Evolutionary conservation across 805 yeast genomes (phyloP).

Genomic region (Lipomyces orientalis): DNA sequence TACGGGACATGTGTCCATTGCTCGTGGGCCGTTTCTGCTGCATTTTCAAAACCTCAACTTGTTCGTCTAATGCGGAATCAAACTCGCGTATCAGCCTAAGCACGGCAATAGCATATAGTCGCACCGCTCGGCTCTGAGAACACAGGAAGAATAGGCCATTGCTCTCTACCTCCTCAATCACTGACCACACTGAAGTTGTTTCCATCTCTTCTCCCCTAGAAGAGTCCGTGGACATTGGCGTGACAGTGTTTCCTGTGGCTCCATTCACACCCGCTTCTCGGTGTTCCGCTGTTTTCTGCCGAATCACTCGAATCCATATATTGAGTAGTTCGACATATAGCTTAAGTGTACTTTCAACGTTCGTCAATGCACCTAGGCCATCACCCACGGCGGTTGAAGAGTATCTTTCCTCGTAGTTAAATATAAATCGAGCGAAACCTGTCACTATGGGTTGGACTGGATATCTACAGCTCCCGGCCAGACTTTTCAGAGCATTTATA

Average conservation of each 20-base stretch:
- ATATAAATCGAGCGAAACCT: slow-evolving; percentile 77
- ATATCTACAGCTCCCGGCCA: slow-evolving; percentile 64
- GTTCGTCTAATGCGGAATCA: slow-evolving; percentile 77
- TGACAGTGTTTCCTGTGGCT: slow-evolving; percentile 28
- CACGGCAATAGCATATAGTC: slow-evolving; percentile 78
- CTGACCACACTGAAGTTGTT: slow-evolving; percentile 78
- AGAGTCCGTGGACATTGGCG: slow-evolving; percentile 39
- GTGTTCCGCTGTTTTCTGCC: slow-evolving; percentile 45
- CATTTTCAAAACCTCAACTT: slow-evolving; percentile 42
- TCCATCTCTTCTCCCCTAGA: slow-evolving; percentile 66
- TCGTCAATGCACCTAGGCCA: slow-evolving; percentile 12
- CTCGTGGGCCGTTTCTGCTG: slow-evolving; percentile 35
- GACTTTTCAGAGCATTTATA: slow-evolving; percentile 61
- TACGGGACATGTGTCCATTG: slow-evolving; percentile 40
- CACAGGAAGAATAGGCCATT: slow-evolving; percentile 90
- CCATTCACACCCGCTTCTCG: slow-evolving; percentile 24
- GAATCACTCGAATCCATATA: slow-evolving; percentile 78
- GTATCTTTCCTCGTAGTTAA: slow-evolving; percentile 68
- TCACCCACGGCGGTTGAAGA: slow-evolving; percentile 29
- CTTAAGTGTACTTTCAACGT: slow-evolving; percentile 42
- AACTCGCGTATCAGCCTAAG: slow-evolving; percentile 81
- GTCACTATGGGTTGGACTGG: slow-evolving; percentile 63
- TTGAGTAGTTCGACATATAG: slow-evolving; percentile 79
- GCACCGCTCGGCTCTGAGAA: slow-evolving; percentile 77
- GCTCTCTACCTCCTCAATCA: slow-evolving; percentile 94